phyloP scores from a whole-genome alignment of 352 stramenopile genomes.

The Pythium apleroticum region DNA sequence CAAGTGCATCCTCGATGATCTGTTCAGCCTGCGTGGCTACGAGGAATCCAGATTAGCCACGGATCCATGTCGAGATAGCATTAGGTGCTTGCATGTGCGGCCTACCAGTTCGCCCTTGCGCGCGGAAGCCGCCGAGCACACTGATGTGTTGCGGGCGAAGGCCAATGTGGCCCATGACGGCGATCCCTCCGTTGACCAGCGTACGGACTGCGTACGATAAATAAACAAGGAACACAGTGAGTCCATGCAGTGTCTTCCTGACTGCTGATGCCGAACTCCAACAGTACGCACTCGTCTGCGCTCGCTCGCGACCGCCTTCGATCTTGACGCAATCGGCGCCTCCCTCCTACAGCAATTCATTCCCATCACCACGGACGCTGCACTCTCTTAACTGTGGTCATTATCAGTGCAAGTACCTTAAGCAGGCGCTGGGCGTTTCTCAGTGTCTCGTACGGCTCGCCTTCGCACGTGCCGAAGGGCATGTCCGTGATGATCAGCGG shows the following conservation, averaged over 20 bases:
- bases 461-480: constrained; percentile 98
- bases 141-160: constrained; percentile 96
- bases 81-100: too few relatives aligned
- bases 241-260: background rate
- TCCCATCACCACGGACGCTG: background rate
- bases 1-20: constrained; percentile 96
- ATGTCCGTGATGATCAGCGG: constrained; percentile 98
- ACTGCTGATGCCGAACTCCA: background rate
- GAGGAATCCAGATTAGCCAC: background rate
- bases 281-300: constrained; percentile 55
- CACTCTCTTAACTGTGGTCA: background rate
- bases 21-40: constrained; percentile 76
- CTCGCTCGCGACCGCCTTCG: constrained; percentile 91
- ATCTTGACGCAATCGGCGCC: constrained; percentile 98
- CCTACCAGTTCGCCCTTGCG: constrained; percentile 93
- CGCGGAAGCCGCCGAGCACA: constrained; percentile 96
- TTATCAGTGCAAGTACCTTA: constrained; percentile 47
- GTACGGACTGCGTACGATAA: constrained; percentile 48
- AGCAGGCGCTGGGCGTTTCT: constrained; percentile 95
- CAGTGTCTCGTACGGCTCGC: constrained; percentile 88
- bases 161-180: constrained; percentile 98
- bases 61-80: background rate
- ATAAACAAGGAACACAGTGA: background rate
- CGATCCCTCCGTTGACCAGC: constrained; percentile 87
- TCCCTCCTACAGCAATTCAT: constrained; percentile 83